phyloP scores from a whole-genome alignment of 176 grass and related monocot species.

The Calamus simplicifolius region DNA sequence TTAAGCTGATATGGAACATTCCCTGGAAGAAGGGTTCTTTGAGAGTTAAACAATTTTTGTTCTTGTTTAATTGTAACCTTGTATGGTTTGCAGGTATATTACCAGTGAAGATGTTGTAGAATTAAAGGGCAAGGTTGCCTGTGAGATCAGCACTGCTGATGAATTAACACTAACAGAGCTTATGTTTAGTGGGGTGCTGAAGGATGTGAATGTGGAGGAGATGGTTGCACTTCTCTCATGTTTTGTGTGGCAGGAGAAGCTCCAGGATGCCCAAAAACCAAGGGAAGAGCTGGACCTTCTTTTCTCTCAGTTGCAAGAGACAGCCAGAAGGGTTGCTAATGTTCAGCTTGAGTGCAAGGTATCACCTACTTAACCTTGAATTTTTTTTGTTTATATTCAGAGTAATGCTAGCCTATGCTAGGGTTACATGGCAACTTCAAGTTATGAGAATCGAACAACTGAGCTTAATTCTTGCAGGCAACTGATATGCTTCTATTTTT shows the following conservation, averaged over 20 bases:
- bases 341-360: constrained; percentile 87
- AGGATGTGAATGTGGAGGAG: constrained; percentile 75
- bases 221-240: constrained; percentile 90
- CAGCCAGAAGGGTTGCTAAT: constrained; percentile 32
- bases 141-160: constrained; percentile 79
- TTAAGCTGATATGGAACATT: too few species aligned
- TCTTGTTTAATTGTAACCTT: background rate
- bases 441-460: too few species aligned
- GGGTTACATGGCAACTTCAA: too few species aligned
- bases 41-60: background rate
- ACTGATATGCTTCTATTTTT: background rate
- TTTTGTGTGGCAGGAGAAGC: constrained; percentile 92
- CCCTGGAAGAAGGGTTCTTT: too few species aligned
- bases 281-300: constrained; percentile 70
- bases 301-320: constrained; percentile 44
- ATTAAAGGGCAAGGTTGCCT: constrained; percentile 86
- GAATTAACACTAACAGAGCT: constrained; percentile 83
- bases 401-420: background rate
- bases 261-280: constrained; percentile 73
- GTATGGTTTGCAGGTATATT: constrained; percentile 25
- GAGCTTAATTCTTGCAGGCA: too few species aligned
- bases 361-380: background rate
- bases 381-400: too few species aligned
- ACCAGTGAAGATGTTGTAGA: constrained; percentile 71
- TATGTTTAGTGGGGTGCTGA: constrained; percentile 80